Conservation (phyloP, 2,329 filamentous ascomycete species). For the Aspergillus costaricaensis region DNA sequence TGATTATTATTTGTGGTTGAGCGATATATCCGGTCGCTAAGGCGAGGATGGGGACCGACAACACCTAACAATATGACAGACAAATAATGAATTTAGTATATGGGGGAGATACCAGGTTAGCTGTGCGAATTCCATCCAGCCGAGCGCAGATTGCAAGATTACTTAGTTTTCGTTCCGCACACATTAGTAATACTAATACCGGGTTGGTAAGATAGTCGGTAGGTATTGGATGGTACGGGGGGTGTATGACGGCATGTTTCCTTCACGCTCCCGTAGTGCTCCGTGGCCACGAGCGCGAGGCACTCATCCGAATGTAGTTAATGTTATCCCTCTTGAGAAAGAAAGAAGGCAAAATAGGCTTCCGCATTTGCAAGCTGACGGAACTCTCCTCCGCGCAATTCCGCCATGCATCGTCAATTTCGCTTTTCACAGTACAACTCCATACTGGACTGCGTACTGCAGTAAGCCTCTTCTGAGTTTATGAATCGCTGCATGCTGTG, state of each 20-base stretch:
- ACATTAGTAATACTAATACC: too few relatives aligned
- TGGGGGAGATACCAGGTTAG: background rate
- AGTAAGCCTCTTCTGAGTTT: background rate
- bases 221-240: background rate
- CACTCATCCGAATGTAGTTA: background rate
- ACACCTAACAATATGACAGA: background rate
- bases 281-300: slow-evolving; percentile 10
- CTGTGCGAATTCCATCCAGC: background rate
- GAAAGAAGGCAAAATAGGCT: slow-evolving; percentile 8
- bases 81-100: background rate
- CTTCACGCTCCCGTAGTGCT: slow-evolving; percentile 11
- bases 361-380: slow-evolving; percentile 2
- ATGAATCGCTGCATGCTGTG: background rate
- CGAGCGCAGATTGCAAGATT: background rate
- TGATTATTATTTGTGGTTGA: background rate
- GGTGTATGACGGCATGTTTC: slow-evolving; percentile 9
- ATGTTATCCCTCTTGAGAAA: background rate
- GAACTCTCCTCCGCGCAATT: slow-evolving; percentile 2
- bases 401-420: slow-evolving; percentile 1
- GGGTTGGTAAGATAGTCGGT: background rate
- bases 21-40: background rate
- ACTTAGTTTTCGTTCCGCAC: background rate
- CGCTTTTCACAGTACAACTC: background rate
- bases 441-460: too few relatives aligned
- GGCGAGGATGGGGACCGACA: background rate